Evolutionary conservation across 192 early-diverging fungal genomes (phyloP), one percentile per base, ranked within the genome.

Genomic region (Dimargaris xerosporica): DNA sequence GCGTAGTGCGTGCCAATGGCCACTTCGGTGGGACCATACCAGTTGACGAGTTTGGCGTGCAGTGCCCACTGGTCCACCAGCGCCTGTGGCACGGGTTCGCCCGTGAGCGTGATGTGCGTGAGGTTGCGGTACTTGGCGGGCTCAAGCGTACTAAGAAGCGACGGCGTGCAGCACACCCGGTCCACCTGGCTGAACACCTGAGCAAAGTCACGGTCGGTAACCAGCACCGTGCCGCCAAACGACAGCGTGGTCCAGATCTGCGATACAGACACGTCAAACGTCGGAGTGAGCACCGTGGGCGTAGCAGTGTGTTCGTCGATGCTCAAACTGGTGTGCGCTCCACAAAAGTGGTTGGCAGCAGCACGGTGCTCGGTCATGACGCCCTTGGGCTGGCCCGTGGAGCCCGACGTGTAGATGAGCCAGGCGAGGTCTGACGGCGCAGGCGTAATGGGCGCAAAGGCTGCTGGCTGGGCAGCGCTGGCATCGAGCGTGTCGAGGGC

Each of bases 1-100:
- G 28, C 56, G 41, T 16, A 28, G 56, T 59, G 56, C 13, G 31
- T 59, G 15, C 19, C 31, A 17, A 59, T 59, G 56, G 56, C 41
- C 31, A 23, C 56, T 41, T 59, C 56, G 56, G 56, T 42, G 41
- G 56, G 56, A 3, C 56, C 56, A 39, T 59, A 59, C 28, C 11
- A 19, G 41, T 59, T 59, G 16, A 59, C 17, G 31, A 59, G 12
- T 19, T 15, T 28, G 16, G 41, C 16, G 17, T 42, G 39, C 19
- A 19, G 16, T 10, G 23, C 13, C 56, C 56, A 59, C 2, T 15
- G 17, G 17, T 59, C 23, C 5, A 17, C 56, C 31, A 59, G 31
- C 3, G 15, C 23, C 7, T 10, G 16, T 1, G 56, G 56, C 12
- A 41, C 16, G 4, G 28, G 34, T 41, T 59, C 56, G 34, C 56